Evolutionary conservation across 257 asterid species (phyloP), one percentile per base, ranked within the genome.

Genomic region (Nicotiana attenuata): DNA sequence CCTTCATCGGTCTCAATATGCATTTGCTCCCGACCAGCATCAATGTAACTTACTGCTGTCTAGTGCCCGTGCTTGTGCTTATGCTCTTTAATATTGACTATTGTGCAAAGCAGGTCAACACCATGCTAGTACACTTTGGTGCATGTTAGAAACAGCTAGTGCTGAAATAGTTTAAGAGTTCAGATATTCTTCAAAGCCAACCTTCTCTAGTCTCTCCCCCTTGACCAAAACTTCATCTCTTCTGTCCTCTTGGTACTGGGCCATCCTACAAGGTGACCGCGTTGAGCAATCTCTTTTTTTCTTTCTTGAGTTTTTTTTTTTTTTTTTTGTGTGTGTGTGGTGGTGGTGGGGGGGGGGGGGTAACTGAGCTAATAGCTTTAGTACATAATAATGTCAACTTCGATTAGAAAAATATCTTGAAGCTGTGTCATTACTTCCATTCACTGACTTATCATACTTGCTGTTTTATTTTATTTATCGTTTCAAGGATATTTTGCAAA

Each of bases 111-210:
- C 53, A 78, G 73, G 60, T 57, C 50, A 8, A 78, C 35, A 45
- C 17, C 22, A 22, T 77, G 69, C 14, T 57, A 61, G 22, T 57
- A 28, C 38, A 35, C 41, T 61, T 38, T 16, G 19, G 59, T 59
- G 75, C 11, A 50, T 2, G 71, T n/a, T 41, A 38, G 57, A 31
- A 38, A 38, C 82, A 35, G 77, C 65, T 17, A 67, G 35, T n/a
- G 71, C 55, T 85, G 61, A 52, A 65, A 41, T 61, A 35, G 29
- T 75, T 87, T 86, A 88, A 17, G 92, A 88, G 29, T 90, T 90
- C 83, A 88, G 86, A 91, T 92, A 96, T 53, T 86, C 92, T 85
- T 94, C 94, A 98, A 97, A 96, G 45, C 98, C 99, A 81, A 66
- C 89, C 50, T 86, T 85, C 83, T 83, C 92, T 73, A 96, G 94